Percentiles rank a stretch among this genome's conserved stretches.
Conservation (phyloP, 352 stramenopile genomes). For the Vaucheria bursata region DNA sequence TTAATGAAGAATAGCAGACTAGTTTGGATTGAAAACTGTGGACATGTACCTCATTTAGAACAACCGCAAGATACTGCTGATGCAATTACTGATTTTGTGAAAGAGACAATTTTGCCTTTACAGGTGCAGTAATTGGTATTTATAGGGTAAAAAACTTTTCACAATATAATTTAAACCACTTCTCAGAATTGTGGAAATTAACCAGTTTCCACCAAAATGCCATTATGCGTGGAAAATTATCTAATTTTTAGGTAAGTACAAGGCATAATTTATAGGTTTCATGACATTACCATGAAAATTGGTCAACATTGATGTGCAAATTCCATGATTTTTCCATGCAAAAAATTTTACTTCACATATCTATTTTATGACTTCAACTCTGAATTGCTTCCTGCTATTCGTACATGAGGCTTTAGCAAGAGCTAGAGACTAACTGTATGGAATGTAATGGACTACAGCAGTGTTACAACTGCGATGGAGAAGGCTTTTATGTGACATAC, state of each 20-base stretch:
- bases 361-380: too few species aligned
- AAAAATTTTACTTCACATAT: not conserved
- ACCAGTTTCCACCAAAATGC: not conserved
- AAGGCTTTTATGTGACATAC: slow-evolving; percentile 42
- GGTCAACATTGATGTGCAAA: not conserved
- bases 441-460: slow-evolving; percentile 18
- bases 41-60: slow-evolving; percentile 70
- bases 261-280: not conserved
- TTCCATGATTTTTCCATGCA: not conserved
- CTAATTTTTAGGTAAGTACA: not conserved
- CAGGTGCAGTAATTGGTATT: slow-evolving; percentile 9
- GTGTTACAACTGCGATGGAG: slow-evolving; percentile 41
- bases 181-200: not conserved
- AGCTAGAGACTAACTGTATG: slow-evolving; percentile 17
- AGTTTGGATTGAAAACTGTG: slow-evolving; percentile 65
- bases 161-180: not conserved
- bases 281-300: not conserved
- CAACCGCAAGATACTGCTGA: slow-evolving; percentile 50
- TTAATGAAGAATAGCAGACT: slow-evolving; percentile 55
- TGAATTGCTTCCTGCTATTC: slow-evolving; percentile 1
- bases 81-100: slow-evolving; percentile 25
- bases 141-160: not conserved
- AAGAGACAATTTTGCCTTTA: too few species aligned
- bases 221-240: not conserved
- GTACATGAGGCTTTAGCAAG: not conserved